phyloP scores from a whole-genome alignment of 1,284 basidiomycete species.

The Uromyces viciae-fabae region DNA sequence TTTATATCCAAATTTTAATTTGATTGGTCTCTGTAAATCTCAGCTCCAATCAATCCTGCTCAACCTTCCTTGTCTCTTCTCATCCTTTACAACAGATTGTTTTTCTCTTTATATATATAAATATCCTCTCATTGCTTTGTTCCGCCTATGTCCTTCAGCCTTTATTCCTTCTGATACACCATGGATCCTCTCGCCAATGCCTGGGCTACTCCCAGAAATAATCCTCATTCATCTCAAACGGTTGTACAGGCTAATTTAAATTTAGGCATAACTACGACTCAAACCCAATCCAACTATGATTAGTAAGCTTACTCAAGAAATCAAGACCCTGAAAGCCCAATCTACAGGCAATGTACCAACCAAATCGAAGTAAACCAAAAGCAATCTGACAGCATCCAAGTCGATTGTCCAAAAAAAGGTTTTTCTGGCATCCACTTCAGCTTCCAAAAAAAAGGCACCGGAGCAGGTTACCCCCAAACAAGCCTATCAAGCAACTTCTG shows the following conservation, averaged over 20 bases:
- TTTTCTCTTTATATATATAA: not conserved
- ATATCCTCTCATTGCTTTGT: not conserved
- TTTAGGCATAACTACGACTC: too few species aligned
- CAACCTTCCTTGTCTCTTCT: not conserved
- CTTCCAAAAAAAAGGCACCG: not conserved
- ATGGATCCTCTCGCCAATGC: constrained; percentile 16
- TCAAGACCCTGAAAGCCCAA: not conserved
- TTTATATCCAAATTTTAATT: not conserved
- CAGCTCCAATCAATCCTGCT: not conserved
- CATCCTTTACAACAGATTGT: not conserved
- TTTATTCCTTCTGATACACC: not conserved
- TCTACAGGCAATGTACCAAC: too few species aligned
- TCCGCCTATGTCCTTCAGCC: not conserved
- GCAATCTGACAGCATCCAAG: not conserved
- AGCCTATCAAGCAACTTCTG: not conserved
- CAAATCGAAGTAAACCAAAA: not conserved
- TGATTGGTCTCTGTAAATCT: not conserved
- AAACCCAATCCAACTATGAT: not conserved
- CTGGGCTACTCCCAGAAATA: not conserved
- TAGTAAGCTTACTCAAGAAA: not conserved
- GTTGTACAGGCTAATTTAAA: too few species aligned
- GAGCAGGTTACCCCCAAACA: not conserved
- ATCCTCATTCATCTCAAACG: not conserved
- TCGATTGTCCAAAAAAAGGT: not conserved
- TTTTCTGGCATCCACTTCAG: not conserved